Evolutionary conservation across 495 filamentous ascomycete genomes (phyloP), one percentile per base, ranked within the genome.

Genomic region (Letharia columbiana): DNA sequence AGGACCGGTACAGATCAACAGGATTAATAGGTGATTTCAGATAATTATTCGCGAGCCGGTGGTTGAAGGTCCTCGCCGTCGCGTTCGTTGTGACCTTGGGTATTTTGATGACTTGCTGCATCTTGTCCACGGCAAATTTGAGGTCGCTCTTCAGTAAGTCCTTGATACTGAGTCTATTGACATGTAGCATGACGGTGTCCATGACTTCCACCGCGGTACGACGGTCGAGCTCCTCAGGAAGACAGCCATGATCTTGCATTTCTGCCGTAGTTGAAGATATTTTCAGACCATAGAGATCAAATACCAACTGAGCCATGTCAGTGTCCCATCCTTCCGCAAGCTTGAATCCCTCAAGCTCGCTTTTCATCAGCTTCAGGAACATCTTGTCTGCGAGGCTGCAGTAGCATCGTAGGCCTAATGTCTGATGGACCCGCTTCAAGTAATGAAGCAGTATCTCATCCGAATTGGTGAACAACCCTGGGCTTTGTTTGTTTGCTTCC

Each of bases 61-160:
- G 79, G 72, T 96, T 97, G 71, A 89, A 85, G 6, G 66, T 57
- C 61, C 63, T 52, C 20, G 81, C 75, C 71, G 92, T 84, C 62
- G 88, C 85, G 8, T 87, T 82, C 2, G 83, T 86, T 12, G 54
- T 57, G 54, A 85, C 79, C 69, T 91, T 94, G 40, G 81, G 80
- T 12, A 81, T 75, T 17, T 84, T 85, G 65, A 90, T 83, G n/a
- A 83, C 80, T 57, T 81, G 81, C 66, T 96, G 92, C 78, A 97
- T 89, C 70, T 90, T 92, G 58, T 98, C 94, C 65, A 99, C 90
- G 2, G 91, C 89, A 4, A 79, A 83, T 69, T 92, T 92, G 57
- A 97, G 80, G 60, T 97, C 92, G 8, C 89, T 90, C 74, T 95
- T 98, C 11, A 90, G 84, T 39, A 99, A 73, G 70, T 98, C 95